phyloP scores from a whole-genome alignment of 176 grass and related monocot genomes.

The Tillandsia leiboldiana region DNA sequence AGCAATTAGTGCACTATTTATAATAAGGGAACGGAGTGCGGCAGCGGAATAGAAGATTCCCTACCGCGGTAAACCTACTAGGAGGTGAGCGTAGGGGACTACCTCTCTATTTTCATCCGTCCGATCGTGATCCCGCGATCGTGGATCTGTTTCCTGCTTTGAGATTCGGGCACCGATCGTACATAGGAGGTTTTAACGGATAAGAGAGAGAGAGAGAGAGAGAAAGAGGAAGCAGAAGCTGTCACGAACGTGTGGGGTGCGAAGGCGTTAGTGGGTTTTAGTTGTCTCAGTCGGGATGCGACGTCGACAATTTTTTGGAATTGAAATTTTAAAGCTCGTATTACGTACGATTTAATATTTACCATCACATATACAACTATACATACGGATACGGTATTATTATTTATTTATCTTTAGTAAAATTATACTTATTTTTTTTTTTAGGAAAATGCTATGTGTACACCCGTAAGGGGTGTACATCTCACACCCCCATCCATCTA shows the following conservation, averaged over 20 bases:
- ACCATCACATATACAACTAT: too few species aligned
- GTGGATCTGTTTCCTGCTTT: neutral
- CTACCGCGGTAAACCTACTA: neutral
- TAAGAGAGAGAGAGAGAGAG: neutral
- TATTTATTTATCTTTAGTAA: too few species aligned
- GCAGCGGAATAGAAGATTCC: constrained; percentile 2
- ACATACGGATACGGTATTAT: too few species aligned
- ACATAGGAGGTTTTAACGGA: neutral
- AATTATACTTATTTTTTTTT: too few species aligned
- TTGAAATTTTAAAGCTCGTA: neutral
- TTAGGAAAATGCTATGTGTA: too few species aligned
- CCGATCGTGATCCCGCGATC: neutral
- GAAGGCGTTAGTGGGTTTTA: constrained; percentile 10
- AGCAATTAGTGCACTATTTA: constrained; percentile 17
- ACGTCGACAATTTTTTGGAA: neutral
- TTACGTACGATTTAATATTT: too few species aligned
- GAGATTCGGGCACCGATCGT: neutral
- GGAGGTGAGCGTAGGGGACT: neutral
- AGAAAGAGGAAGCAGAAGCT: neutral
- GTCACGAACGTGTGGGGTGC: neutral
- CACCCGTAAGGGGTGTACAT: too few species aligned
- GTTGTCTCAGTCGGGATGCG: constrained; percentile 3
- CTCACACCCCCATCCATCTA: too few species aligned
- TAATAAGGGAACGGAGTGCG: neutral
- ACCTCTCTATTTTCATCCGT: too few species aligned